Evolutionary conservation across 768 basidiomycete genomes (phyloP).

Genomic region (Podaxis sp.): DNA sequence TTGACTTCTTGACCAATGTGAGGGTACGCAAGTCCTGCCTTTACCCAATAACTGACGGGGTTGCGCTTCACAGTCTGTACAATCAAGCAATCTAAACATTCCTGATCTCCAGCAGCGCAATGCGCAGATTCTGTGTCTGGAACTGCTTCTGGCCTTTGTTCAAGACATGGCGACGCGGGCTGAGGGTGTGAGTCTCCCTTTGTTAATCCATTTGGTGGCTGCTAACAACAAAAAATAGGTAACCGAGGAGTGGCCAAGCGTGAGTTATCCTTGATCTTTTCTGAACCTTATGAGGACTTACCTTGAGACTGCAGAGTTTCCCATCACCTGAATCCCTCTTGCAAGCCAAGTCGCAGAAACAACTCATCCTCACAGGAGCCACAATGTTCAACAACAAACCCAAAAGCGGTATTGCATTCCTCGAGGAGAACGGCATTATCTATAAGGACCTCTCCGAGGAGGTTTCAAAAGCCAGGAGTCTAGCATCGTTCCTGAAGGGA

Average conservation of each 20-base stretch:
- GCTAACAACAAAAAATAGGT: constrained; percentile 27
- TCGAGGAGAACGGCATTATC: constrained; percentile 92
- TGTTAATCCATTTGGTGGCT: constrained; percentile 13
- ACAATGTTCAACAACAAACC: constrained; percentile 91
- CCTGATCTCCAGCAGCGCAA: constrained; percentile 68
- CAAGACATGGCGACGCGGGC: constrained; percentile 80
- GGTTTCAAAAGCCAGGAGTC: constrained; percentile 57
- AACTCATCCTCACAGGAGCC: constrained; percentile 79
- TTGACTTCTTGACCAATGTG: constrained; percentile 88
- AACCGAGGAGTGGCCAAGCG: constrained; percentile 60
- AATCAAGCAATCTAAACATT: constrained; percentile 33
- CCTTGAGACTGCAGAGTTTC: constrained; percentile 40
- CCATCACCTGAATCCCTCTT: constrained; percentile 56
- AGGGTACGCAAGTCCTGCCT: constrained; percentile 14
- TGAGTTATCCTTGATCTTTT: constrained; percentile 30
- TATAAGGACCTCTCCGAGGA: constrained; percentile 59
- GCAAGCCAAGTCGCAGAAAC: constrained; percentile 80
- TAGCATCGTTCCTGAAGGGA: constrained; percentile 85
- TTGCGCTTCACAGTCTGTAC: constrained; percentile 50
- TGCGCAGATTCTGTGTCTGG: constrained; percentile 84
- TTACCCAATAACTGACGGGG: background rate
- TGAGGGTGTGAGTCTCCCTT: constrained; percentile 32
- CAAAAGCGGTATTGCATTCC: constrained; percentile 83
- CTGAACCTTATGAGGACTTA: constrained; percentile 1
- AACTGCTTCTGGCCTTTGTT: constrained; percentile 82